Base-by-base conservation (phyloP, 768 basidiomycete genomes). In the Porphyrellus cyaneotinctus region DNA sequence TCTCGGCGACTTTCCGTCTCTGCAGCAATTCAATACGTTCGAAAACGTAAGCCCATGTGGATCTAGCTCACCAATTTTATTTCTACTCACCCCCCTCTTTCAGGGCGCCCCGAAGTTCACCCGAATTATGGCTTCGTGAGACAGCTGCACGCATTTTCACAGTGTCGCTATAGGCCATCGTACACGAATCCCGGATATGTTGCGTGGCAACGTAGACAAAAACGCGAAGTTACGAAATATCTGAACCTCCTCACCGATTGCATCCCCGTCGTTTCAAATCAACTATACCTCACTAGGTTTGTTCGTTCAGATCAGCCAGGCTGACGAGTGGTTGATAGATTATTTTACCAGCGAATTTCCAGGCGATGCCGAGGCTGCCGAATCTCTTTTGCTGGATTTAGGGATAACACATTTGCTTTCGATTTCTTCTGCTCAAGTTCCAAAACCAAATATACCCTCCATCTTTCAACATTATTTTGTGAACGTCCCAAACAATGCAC, bases 141-240 rank as follows among this genome's bases (percentile, higher is more conserved):
- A 54, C 83, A 85, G 53, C 73, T 86, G 20, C 72, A 82, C 35
- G 68, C 72, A 2, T 86, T 84, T 55, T 71, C 67, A 24, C 73
- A 76, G 12, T 84, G 83, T 56, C 66, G 71, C 36, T 82, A 77
- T 59, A 65, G 70, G 20, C 76, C 79, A 0, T 72, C 70, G 2
- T 70, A 70, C 23, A 62, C 66, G 0, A 73, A 80, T 52, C 50
- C 70, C 3, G 70, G 69, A 18, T 86, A 86, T 53, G 73, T 74
- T 5, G 65, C 76, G n/a, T 86, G 83, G 84, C 82, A 78, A 60
- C 76, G 80, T 13, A 70, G 74, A 28, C 77, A 80, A 52, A 71
- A 73, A 43, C 81, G 78, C 52, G 77, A 80, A 30, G 80, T 82
- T 38, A 75, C 74, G 3, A 66, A 69, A 42, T 85, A 79, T 59